These are phyloP conservation scores for Chalciporus pseudorubinellus DNA, from an alignment of 768 basidiomycete species.

Conservation along the genomic window DNA sequence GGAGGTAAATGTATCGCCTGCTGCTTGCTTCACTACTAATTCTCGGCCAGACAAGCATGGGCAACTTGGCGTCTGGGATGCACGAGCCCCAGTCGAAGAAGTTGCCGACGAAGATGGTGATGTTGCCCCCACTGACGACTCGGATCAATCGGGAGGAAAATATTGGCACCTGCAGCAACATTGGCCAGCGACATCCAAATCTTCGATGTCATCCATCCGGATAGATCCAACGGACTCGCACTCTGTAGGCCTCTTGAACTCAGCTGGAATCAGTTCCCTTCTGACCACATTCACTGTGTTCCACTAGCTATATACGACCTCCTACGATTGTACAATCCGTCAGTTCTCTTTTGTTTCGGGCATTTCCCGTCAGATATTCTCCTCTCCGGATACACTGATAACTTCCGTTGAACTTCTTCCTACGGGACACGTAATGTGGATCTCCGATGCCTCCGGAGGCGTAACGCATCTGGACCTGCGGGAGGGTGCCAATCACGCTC, in stretches of 20 bases:
- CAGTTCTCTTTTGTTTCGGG: slow-evolving; percentile 70
- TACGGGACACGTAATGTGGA: slow-evolving; percentile 78
- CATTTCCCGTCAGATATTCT: slow-evolving; percentile 66
- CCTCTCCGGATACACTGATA: slow-evolving; percentile 56
- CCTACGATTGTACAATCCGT: slow-evolving; percentile 81
- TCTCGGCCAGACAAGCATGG: slow-evolving; percentile 74
- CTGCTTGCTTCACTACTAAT: background rate
- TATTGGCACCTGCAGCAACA: slow-evolving; percentile 80
- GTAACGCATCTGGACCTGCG: slow-evolving; percentile 76
- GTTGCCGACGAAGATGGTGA: slow-evolving; percentile 63
- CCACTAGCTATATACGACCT: slow-evolving; percentile 69
- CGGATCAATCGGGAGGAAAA: slow-evolving; percentile 56
- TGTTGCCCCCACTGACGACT: slow-evolving; percentile 36
- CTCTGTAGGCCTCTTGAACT: slow-evolving; percentile 44
- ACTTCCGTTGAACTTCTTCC: slow-evolving; percentile 69
- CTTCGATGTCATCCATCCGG: slow-evolving; percentile 76
- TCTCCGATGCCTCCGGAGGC: slow-evolving; percentile 71
- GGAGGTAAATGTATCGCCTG: slow-evolving; percentile 49
- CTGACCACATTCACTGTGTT: background rate
- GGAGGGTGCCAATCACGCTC: slow-evolving; percentile 50
- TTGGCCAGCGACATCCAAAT: slow-evolving; percentile 79
- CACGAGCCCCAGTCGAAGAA: slow-evolving; percentile 67
- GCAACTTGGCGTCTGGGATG: slow-evolving; percentile 84
- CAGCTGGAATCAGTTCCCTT: background rate
- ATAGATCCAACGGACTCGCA: slow-evolving; percentile 75